Evolutionary conservation across 2,329 filamentous ascomycete species (phyloP), one percentile per base, ranked within the genome.

Genomic region (Exophiala sp.): DNA sequence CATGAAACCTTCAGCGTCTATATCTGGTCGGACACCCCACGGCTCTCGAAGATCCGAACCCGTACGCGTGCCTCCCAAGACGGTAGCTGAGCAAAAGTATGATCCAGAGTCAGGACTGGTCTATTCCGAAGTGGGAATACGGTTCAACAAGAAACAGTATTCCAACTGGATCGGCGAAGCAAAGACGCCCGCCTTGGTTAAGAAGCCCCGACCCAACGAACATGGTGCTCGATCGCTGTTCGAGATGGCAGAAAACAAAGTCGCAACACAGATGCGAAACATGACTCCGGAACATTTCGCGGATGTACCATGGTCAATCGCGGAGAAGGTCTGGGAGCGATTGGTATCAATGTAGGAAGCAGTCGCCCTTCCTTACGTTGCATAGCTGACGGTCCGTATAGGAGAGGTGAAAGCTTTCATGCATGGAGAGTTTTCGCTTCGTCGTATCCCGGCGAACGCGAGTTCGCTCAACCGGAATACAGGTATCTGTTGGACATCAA

Each of bases 381-480:
- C 34, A 22, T 3, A 40, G 24, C 19, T 54, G 14, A 43, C 30
- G 10, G 16, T 49, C 35, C 35, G 43, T 35, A 42, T 34, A 55
- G 51, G 27, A 45, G 53, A 30, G 14, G 43, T 30, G 59, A 64
- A 52, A 73, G 68, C 18, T 56, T 71, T 22, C 61, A 70, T 45
- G 66, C 70, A 58, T 73, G 71, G 71, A 71, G 68, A 34, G 59
- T 71, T n/a, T 63, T 71, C 44, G 64, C 65, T 13, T 64, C 58
- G 3, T 60, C 55, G 14, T 73, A 72, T 57, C 65, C 67, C 7
- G 34, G 38, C 30, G 30, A 53, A 27, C 32, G 44, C 7, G 55
- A 70, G 29, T 71, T 73, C 32, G 55, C 52, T 6, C 24, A 59
- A 16, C 18, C 63, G 14, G 47, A 59, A 3, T 59, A 59, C 11